Evolutionary conservation across 176 grass and related monocot species (phyloP).

Genomic region (Leersia perrieri): DNA sequence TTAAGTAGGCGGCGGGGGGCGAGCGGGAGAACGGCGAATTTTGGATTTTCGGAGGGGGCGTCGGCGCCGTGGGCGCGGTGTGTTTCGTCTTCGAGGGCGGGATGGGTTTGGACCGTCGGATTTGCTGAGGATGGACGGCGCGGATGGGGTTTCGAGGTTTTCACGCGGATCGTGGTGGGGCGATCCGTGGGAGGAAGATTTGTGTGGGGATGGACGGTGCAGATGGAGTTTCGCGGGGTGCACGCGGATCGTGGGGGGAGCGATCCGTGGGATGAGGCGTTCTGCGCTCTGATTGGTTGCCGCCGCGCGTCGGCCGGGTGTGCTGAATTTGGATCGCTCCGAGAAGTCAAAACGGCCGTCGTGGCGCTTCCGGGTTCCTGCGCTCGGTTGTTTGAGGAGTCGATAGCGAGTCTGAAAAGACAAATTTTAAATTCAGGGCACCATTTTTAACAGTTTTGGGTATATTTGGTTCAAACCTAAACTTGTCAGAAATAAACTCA

Average conservation of each 20-base stretch:
- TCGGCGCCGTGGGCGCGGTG: neutral
- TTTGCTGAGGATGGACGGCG: neutral
- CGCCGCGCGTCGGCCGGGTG: too few species aligned
- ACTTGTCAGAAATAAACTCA: too few species aligned
- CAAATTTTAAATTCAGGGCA: too few species aligned
- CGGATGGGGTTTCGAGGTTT: neutral
- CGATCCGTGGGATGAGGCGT: neutral
- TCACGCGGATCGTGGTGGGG: slow-evolving; percentile 18
- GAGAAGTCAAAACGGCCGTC: too few species aligned
- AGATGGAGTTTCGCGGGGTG: neutral
- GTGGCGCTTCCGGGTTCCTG: too few species aligned
- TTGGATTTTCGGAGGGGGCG: neutral
- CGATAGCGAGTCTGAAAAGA: too few species aligned
- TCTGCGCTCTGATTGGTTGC: slow-evolving; percentile 20
- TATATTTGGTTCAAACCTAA: too few species aligned
- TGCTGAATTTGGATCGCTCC: too few species aligned
- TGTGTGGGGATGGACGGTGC: neutral
- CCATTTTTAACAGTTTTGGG: too few species aligned
- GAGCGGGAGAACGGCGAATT: slow-evolving; percentile 21
- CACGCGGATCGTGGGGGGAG: slow-evolving; percentile 16
- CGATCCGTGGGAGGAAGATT: slow-evolving; percentile 36
- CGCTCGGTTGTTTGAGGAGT: too few species aligned
- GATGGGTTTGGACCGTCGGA: slow-evolving; percentile 28
- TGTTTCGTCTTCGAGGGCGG: neutral
- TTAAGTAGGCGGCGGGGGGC: neutral